Base-by-base conservation (phyloP, 805 yeast species). In the Gaillardinia entomophila region DNA sequence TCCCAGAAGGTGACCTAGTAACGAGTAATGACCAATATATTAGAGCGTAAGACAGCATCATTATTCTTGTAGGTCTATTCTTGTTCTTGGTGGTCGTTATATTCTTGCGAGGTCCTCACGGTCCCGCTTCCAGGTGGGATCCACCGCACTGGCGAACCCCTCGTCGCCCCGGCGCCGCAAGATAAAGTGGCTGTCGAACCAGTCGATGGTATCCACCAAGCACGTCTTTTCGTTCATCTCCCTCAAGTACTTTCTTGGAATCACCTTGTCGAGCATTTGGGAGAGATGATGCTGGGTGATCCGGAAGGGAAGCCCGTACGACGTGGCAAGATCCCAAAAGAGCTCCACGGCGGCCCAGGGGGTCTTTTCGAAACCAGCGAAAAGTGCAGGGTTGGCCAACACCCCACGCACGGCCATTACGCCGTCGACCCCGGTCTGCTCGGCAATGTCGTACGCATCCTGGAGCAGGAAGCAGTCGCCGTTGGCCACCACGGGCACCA, bases 381-480 rank as follows among this genome's bases (percentile, higher is more conserved):
- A 92, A 42, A 92, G 48, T 0, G 89, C 95, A 0, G 98, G 98
- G 53, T 92, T 92, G 18, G 74, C 65, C 31, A 92, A 60, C 3
- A 86, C 65, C 0, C 98, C 98, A 40, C 98, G 64, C 1, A 85
- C 98, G 2, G 97, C 82, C 98, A 92, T 92, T 6, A 92, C 83
- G 6, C 97, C 98, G 52, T 86, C 92, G 26, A 77, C 87, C 1
- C 82, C 82, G 0, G 97, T 88, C 32, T 53, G 53, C 10, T 71
- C 60, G 0, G 76, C 75, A 17, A 90, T 89, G 13, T 54, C 50
- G 27, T 62, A 47, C n/a, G 83, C 80, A 51, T 87, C 96, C 12
- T 66, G 61, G 16, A 77, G 58, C 0, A 72, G 51, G 48, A 82
- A 82, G 49, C 95, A 89, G 57, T 92, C 97, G n/a, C 98, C 98